Evolutionary conservation across 2,329 filamentous ascomycete species (phyloP), one percentile per base, ranked within the genome.

Genomic region (Drechslerella dactyloides): DNA sequence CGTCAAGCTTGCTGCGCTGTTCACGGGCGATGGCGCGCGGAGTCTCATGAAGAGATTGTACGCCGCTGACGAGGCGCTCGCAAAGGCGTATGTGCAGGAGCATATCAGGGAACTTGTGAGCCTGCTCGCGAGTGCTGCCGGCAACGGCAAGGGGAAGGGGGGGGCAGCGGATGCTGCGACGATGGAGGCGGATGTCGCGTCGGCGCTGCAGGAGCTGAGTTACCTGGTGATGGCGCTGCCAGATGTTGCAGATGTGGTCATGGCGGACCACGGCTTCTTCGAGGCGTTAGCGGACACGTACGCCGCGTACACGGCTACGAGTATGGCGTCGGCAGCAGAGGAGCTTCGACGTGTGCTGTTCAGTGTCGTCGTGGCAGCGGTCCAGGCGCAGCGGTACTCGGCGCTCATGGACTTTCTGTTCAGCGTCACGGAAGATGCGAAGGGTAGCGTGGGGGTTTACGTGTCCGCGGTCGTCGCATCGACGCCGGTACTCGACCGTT

Each of bases 201-300:
- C n/a, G 1, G 1, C 59, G 2, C 27, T 64, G 6, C 66, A 70
- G 17, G 59, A 70, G 23, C 6, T 64, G 2, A 44, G 66, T 40
- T 70, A 70, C 42, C 63, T 70, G 17, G 27, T 70, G 15, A 70
- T 70, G 66, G 48, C 55, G 5, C 6, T 63, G n/a, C 66, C 66
- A 7, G 59, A 64, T 23, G 23, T 70, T 1, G 44, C 66, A 3
- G 40, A 50, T 19, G 54, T 55, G 7, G 19, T 70, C 10, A 24
- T 64, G 7, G 19, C 66, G 15, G 60, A 70, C 2, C 53, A 64
- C 13, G 35, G 11, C n/a, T 23, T 64, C 15, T 55, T 64, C 30
- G 66, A 70, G 10, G 50, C 44, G 7, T 33, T 70, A 8, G 54
- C 60, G 1, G 54, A 19, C 1, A 42, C 59, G 8, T 64, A 70